Percentiles rank a stretch among this genome's conserved stretches.
Evolutionary conservation across 2,329 filamentous ascomycete genomes (phyloP).

Genomic region (Apiospora saccharicola): DNA sequence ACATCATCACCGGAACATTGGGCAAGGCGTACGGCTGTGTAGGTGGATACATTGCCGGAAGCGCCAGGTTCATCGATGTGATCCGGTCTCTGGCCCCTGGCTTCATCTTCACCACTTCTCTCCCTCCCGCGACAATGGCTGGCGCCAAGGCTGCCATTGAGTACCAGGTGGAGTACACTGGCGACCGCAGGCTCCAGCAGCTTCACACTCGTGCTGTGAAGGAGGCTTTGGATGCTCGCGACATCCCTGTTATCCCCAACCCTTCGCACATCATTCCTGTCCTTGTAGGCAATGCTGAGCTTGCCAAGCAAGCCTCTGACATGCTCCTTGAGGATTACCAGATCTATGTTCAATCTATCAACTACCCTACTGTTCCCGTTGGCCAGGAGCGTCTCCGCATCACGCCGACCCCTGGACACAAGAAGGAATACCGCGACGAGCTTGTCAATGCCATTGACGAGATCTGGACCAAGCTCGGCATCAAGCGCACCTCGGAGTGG

Average conservation of each 20-base stretch:
- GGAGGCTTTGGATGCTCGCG: constrained; percentile 75
- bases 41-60: constrained; percentile 96
- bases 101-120: constrained; percentile 98
- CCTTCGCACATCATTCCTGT: constrained; percentile 96
- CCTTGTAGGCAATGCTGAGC: constrained; percentile 90
- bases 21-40: constrained; percentile 98
- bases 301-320: constrained; percentile 91
- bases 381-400: constrained; percentile 97
- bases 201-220: constrained; percentile 96
- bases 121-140: constrained; percentile 96
- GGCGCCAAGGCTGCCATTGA: constrained; percentile 91
- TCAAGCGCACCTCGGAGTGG: constrained; percentile 95
- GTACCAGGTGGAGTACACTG: constrained; percentile 86
- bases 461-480: constrained; percentile 87
- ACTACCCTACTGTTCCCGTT: constrained; percentile 31
- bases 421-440: constrained; percentile 82
- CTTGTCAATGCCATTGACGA: constrained; percentile 83
- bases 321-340: constrained; percentile 87
- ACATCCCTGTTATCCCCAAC: constrained; percentile 97
- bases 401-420: constrained; percentile 93
- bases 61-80: constrained; percentile 84
- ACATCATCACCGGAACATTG: constrained; percentile 97
- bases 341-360: constrained; percentile 83
- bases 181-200: constrained; percentile 91
- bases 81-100: constrained; percentile 94